Evolutionary conservation across 2,329 filamentous ascomycete genomes (phyloP).

Genomic region (Cladophialophora psammophila): DNA sequence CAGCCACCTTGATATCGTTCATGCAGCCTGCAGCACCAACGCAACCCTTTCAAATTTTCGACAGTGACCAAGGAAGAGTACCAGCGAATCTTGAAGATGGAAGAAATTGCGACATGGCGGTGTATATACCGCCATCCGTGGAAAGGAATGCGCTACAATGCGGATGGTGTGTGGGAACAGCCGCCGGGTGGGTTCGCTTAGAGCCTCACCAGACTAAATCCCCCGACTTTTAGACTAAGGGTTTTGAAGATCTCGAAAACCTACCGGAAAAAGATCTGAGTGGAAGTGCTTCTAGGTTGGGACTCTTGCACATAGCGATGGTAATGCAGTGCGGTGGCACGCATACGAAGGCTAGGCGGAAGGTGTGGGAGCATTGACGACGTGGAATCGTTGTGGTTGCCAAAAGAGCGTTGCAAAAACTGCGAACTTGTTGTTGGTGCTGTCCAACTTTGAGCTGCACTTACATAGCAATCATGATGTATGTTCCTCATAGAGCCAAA

Average conservation of each 20-base stretch:
- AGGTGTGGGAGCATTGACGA: constrained; percentile 1
- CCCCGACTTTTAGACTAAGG: constrained; percentile 14
- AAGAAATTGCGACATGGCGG: constrained; percentile 15
- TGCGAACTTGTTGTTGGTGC: neutral
- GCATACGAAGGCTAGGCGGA: neutral
- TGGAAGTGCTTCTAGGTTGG: neutral
- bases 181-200: constrained; percentile 17
- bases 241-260: constrained; percentile 19
- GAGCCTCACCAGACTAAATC: constrained; percentile 3
- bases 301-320: neutral
- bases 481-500: neutral
- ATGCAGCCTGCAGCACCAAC: constrained; percentile 9
- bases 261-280: constrained; percentile 7
- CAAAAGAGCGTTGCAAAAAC: neutral
- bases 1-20: constrained; percentile 18
- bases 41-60: neutral
- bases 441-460: neutral
- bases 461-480: neutral
- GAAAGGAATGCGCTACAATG: neutral
- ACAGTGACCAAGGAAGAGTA: constrained; percentile 1
- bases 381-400: neutral
- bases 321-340: constrained; percentile 7
- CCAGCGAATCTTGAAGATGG: constrained; percentile 1
- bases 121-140: constrained; percentile 31
- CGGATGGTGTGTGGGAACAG: constrained; percentile 29